Evolutionary conservation across 805 yeast species (phyloP).

Genomic region (Candida michaelii): DNA sequence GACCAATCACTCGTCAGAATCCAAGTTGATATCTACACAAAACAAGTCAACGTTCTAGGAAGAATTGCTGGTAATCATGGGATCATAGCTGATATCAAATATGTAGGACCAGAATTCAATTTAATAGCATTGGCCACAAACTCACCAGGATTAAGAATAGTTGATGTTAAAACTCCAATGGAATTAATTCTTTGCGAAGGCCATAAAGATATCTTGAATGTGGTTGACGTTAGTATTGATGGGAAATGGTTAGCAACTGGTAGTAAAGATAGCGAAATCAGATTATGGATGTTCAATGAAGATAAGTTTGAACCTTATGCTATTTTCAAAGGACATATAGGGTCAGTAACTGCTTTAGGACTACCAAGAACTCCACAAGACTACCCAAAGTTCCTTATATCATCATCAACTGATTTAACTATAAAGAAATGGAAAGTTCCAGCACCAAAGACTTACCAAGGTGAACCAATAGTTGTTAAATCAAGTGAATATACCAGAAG

Average conservation of each 20-base stretch:
- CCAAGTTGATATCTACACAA: conserved; percentile 26
- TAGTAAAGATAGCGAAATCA: conserved; percentile 82
- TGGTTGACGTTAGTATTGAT: conserved; percentile 72
- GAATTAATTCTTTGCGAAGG: conserved; percentile 71
- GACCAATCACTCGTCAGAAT: conserved; percentile 78
- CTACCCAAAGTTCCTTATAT: conserved; percentile 68
- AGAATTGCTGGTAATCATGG: conserved; percentile 93
- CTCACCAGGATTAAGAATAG: conserved; percentile 80
- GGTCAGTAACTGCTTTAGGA: conserved; percentile 79
- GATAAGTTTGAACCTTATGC: conserved; percentile 49
- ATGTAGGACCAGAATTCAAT: conserved; percentile 61
- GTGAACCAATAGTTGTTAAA: conserved; percentile 38
- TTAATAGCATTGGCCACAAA: conserved; percentile 87
- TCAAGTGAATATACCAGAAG: conserved; percentile 85
- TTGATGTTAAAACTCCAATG: conserved; percentile 59
- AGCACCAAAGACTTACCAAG: conserved; percentile 20
- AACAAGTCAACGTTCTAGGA: conserved; percentile 36
- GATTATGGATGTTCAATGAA: conserved; percentile 72
- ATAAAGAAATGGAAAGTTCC: conserved; percentile 84
- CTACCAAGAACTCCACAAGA: conserved; percentile 55
- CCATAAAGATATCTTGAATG: conserved; percentile 81
- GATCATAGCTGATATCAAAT: conserved; percentile 85
- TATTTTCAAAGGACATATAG: conserved; percentile 80
- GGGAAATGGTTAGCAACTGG: conserved; percentile 92
- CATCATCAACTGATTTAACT: conserved; percentile 83